phyloP scores from a whole-genome alignment of 345 rosid species.

The Syzygium aqueum region DNA sequence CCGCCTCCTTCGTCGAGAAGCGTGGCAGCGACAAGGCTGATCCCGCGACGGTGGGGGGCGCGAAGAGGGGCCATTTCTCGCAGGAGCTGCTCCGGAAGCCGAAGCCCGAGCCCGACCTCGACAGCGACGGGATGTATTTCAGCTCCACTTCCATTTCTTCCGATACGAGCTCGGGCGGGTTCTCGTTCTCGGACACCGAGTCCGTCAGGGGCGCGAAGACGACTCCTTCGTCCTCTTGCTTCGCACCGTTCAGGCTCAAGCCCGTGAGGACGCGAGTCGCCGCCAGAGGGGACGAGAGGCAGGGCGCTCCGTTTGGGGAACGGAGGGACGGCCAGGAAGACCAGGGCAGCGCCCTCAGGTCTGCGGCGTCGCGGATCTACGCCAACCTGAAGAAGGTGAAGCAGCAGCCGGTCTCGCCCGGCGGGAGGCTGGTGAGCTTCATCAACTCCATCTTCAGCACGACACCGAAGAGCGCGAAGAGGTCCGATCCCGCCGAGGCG shows the following conservation, averaged over 20 bases:
- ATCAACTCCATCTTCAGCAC: slow-evolving; percentile 53
- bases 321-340: slow-evolving; percentile 13
- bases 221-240: slow-evolving; percentile 33
- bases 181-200: slow-evolving; percentile 83
- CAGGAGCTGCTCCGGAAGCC: slow-evolving; percentile 12
- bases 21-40: slow-evolving; percentile 26
- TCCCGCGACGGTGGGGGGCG: slow-evolving; percentile 5
- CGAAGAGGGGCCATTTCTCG: slow-evolving; percentile 6
- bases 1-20: slow-evolving; percentile 11
- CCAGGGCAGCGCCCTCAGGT: slow-evolving; percentile 22
- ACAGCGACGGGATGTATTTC: slow-evolving; percentile 39
- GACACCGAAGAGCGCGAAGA: slow-evolving; percentile 17
- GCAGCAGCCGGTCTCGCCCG: slow-evolving; percentile 87
- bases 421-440: slow-evolving; percentile 51
- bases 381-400: slow-evolving; percentile 45
- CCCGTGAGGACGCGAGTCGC: slow-evolving; percentile 37
- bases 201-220: slow-evolving; percentile 31
- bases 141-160: slow-evolving; percentile 72
- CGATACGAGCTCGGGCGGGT: slow-evolving; percentile 63
- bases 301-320: slow-evolving; percentile 21
- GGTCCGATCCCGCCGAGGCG: background rate
- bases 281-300: slow-evolving; percentile 8
- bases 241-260: slow-evolving; percentile 23
- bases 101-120: slow-evolving; percentile 11
- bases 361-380: slow-evolving; percentile 43